Evolutionary conservation across 1,284 basidiomycete species (phyloP), one percentile per base, ranked within the genome.

Genomic region (Pascua guehoae): DNA sequence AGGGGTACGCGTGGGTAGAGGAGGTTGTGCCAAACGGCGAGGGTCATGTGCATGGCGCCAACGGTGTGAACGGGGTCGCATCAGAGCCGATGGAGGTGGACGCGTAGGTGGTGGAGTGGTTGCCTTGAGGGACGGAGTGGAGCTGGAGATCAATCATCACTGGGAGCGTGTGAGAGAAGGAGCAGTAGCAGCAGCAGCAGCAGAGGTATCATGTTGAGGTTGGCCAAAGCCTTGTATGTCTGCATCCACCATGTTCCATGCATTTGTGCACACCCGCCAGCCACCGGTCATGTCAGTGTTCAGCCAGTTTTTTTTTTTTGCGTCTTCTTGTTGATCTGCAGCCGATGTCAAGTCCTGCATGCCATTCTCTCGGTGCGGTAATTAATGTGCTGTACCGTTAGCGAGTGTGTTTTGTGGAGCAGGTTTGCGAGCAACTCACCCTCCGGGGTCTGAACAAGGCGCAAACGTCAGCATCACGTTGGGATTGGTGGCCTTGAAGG

Each of bases 391-490:
- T 68, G 59, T 32, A 24, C 36, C 24, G 51, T 53, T 12, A 45
- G 41, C 41, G 32, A 3, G n/a, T 36, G 24, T 32, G 24, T 32
- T 32, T 32, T 32, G 24, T 32, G 24, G 24, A 32, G 24, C n/a
- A 8, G 8, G 1, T 47, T 8, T 39, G 14, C 14, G 7, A 17
- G 8, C 5, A 36, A 63, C 75, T 68, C 51, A 76, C 75, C 75
- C 62, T 75, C 75, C 46, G 75, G 75, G 55, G 75, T 73, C 73
- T 74, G 65, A 59, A 48, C 41, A 16, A 48, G 45, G 54, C 42
- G 43, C 41, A 43, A 44, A 59, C 51, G 61, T 63, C 49, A 64
- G 60, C n/a, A 53, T 12, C 32, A 51, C 12, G n/a, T 9, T n/a
- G 52, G 36, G 47, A 36, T 32, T 32, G 24, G 24, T 32, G 24